Evolutionary conservation across 78 protist genomes (phyloP).

Genomic region (Polysphondylium violaceum): DNA sequence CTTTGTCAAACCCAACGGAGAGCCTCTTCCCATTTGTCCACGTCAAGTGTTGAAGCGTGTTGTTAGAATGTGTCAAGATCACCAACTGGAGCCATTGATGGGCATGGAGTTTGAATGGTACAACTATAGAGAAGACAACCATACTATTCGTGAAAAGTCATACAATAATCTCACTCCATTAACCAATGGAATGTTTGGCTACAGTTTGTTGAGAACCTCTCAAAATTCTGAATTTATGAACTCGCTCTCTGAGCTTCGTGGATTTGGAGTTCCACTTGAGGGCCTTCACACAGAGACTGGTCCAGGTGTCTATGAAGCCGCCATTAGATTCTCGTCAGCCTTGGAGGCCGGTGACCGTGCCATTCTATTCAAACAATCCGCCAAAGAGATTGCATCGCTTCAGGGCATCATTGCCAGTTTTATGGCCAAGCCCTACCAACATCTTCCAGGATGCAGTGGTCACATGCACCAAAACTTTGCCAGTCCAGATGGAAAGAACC

Average conservation of each 20-base stretch:
- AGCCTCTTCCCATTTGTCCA: constrained; percentile 76
- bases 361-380: constrained; percentile 57
- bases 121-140: constrained; percentile 62
- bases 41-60: constrained; percentile 68
- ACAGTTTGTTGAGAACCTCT: constrained; percentile 44
- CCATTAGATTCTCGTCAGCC: constrained; percentile 64
- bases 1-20: constrained; percentile 5
- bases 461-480: constrained; percentile 81
- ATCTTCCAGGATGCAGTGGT: constrained; percentile 79
- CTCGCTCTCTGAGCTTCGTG: constrained; percentile 13
- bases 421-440: constrained; percentile 71
- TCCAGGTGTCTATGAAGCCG: constrained; percentile 84
- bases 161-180: constrained; percentile 46
- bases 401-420: constrained; percentile 68
- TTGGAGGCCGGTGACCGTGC: constrained; percentile 81
- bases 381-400: constrained; percentile 59
- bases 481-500: not conserved
- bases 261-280: constrained; percentile 75
- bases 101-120: constrained; percentile 84
- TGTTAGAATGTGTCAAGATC: constrained; percentile 21
- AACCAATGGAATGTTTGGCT: constrained; percentile 83
- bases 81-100: constrained; percentile 37
- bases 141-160: constrained; percentile 9
- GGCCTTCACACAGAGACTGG: constrained; percentile 85
- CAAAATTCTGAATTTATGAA: constrained; percentile 38